Percentiles rank a stretch among this genome's conserved stretches.
Conservation (phyloP, 306 rosid species). For the Acmispon strigosus region DNA sequence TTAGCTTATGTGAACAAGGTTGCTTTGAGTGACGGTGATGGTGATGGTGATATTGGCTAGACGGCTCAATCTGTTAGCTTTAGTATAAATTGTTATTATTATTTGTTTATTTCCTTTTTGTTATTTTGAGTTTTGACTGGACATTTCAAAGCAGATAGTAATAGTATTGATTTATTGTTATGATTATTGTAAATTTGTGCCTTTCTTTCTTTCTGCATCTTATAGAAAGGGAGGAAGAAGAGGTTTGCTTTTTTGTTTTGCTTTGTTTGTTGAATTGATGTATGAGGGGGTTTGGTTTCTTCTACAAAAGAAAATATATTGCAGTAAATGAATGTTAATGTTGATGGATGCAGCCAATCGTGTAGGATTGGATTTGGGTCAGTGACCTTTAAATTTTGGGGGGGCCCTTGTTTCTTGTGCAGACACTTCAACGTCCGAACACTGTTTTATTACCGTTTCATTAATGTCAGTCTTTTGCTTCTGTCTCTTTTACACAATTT, state of each 20-base stretch:
- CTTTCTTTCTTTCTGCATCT: not conserved
- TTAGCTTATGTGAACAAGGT: constrained; percentile 6
- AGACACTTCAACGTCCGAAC: constrained; percentile 36
- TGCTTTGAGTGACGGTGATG: constrained; percentile 10
- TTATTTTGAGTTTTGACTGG: not conserved
- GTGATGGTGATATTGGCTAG: constrained; percentile 64
- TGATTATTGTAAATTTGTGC: not conserved
- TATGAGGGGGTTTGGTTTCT: too few species aligned
- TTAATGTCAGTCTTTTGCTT: constrained; percentile 31
- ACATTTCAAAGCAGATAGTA: constrained; percentile 16
- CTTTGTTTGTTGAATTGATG: too few species aligned
- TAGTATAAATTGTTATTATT: not conserved
- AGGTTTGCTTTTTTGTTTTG: not conserved
- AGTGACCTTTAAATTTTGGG: constrained; percentile 27
- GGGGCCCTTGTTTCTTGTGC: constrained; percentile 5
- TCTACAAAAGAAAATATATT: not conserved
- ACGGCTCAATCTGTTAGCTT: constrained; percentile 58
- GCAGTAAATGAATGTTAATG: constrained; percentile 7
- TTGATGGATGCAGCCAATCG: constrained; percentile 14
- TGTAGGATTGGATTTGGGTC: constrained; percentile 18
- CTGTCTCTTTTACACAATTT: constrained; percentile 15
- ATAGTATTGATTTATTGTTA: constrained; percentile 9
- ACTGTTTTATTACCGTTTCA: constrained; percentile 42
- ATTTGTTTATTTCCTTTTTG: not conserved
- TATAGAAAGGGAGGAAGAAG: constrained; percentile 4